Evolutionary conservation across 2,329 filamentous ascomycete genomes (phyloP), one percentile per base, ranked within the genome.

Genomic region (Chaetomium olivaceum): DNA sequence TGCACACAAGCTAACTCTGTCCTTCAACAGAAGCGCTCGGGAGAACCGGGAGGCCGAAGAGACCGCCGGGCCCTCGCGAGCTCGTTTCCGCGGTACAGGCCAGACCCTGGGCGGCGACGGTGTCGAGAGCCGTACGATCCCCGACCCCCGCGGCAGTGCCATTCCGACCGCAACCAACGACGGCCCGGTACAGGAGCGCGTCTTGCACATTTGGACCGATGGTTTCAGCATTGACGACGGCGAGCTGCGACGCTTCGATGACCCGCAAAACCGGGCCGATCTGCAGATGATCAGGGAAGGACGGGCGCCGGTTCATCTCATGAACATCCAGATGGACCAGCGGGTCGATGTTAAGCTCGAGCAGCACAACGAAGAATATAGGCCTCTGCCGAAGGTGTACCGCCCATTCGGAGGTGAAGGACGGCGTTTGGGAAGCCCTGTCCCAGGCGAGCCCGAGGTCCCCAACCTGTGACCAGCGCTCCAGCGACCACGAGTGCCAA

Each of bases 211-310:
- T 54, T 96, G 92, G 92, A 84, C 85, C 51, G 89, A 96, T 74
- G 92, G 92, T 16, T 94, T 95, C 79, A 94, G 91, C 69, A 88
- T 96, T 67, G 91, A 93, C 66, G 91, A 95, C 73, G 92, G 92
- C 31, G 85, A 88, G 56, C 85, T 95, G 46, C 88, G 86, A 75
- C 87, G 91, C 63, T 94, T 91, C 74, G 90, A 93, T 72, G 91
- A 95, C 75, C 91, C 91, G 0, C 84, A 83, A 33, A 93, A 94
- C 75, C 86, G 88, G 33, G 82, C 83, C 58, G 90, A 90, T 61
- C 81, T 95, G 54, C 82, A 87, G 65, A 89, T 93, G 83, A 95
- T 95, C 72, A 87, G 91, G 67, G 83, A 86, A 23, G 91, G 91
- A 9, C 87, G 90, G 21, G 91, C 91, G 0, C 91, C 91, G 7